Evolutionary conservation across 495 filamentous ascomycete species (phyloP), one percentile per base, ranked within the genome.

Genomic region (Penicillium ucsense): DNA sequence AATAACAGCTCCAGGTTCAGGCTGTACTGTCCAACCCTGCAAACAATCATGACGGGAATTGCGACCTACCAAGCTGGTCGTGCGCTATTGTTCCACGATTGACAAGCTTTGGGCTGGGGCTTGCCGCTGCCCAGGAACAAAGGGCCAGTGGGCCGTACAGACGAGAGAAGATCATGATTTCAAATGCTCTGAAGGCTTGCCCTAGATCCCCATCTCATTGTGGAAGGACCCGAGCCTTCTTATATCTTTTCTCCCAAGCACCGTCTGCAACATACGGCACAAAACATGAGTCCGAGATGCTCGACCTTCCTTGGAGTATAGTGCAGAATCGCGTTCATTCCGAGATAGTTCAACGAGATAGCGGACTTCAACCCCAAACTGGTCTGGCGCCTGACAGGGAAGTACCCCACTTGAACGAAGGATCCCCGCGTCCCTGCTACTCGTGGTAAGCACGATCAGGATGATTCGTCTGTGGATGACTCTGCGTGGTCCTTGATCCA

Each of bases 71-170:
- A 11, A 78, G 60, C 4, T 64, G 52, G 54, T 73, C 64, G 43
- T 65, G 65, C 11, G 35, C 60, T 46, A 77, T 69, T 11, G 62
- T 61, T 11, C 50, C 68, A 35, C 73, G 71, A 5, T 50, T 45
- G 0, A 46, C 38, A 2, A 65, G 38, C 3, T 33, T 11, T 35
- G 49, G 51, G 4, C 46, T 55, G 11, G 48, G 48, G 20, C 51
- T 39, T 5, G 48, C 33, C 27, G 52, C 29, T n/a, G 54, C 55
- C 8, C 56, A 47, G 5, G 54, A 46, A 27, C 58, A 44, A 31
- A 70, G 44, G 35, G 46, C 46, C 29, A 54, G n/a, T 4, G 51
- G 12, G 8, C 43, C 36, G 5, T 35, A 4, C 28, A 48, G 8
- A 1, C 43, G 31, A 31, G 32, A 31, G 12, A 42, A 36, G 29